phyloP scores from a whole-genome alignment of 2,329 filamentous ascomycete genomes.

The Paecilomyces sp. region DNA sequence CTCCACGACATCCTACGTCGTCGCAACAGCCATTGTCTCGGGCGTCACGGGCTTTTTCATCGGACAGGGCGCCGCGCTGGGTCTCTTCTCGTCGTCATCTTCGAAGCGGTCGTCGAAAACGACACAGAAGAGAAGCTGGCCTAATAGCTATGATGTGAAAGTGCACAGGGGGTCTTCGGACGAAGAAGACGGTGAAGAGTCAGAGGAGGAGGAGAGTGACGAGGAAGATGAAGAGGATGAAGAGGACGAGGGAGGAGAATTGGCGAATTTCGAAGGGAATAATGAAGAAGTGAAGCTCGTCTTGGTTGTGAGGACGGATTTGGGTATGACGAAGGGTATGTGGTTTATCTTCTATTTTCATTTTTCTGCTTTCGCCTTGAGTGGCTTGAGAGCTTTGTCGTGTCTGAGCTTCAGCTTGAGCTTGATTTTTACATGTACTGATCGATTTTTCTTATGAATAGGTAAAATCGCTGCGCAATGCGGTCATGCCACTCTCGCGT shows the following conservation, averaged over 20 bases:
- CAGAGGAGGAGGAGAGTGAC: conserved; percentile 46
- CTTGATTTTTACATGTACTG: conserved; percentile 3
- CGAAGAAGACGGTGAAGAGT: conserved; percentile 25
- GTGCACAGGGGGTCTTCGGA: conserved; percentile 37
- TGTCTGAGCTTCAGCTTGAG: neutral
- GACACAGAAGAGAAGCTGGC: conserved; percentile 38
- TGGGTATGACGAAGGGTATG: conserved; percentile 95
- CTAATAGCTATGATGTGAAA: conserved; percentile 48
- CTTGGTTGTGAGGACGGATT: conserved; percentile 82
- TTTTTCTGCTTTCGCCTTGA: neutral
- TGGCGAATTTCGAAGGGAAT: conserved; percentile 44
- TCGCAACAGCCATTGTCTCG: conserved; percentile 67
- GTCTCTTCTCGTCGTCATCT: conserved; percentile 50
- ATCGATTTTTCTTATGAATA: conserved; percentile 27
- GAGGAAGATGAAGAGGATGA: conserved; percentile 57
- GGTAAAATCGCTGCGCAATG: conserved; percentile 97
- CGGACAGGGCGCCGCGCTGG: conserved; percentile 59
- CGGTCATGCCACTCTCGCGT: conserved; percentile 91
- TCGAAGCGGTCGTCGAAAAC: conserved; percentile 36
- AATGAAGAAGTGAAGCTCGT: conserved; percentile 89
- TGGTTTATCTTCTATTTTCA: conserved; percentile 7
- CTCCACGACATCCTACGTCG: conserved; percentile 53
- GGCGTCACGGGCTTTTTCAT: conserved; percentile 71
- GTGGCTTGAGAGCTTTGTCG: neutral
- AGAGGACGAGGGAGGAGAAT: conserved; percentile 52